Base-by-base conservation (phyloP, 1,284 basidiomycete genomes). In the Salmacisia buchloeana region DNA sequence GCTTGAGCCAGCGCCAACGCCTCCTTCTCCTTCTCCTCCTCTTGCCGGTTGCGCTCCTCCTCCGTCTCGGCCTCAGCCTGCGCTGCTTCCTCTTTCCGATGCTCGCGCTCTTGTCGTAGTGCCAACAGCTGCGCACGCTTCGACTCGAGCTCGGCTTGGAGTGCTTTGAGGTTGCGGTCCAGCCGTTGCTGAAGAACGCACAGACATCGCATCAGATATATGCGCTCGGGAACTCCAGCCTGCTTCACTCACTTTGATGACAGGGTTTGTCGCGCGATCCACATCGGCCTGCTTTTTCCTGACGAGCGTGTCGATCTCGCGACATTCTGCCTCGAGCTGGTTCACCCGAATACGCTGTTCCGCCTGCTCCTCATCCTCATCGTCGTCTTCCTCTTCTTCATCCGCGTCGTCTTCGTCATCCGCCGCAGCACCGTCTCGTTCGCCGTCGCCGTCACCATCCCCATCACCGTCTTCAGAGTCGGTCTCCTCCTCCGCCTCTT, bases 401-500 rank as follows among this genome's bases (percentile, higher is more conserved):
- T 92, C 80, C 79, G 89, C 58, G 85, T 89, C 54, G 91, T 91
- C 15, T 88, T 90, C 4, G 83, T 92, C 63, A 86, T 94, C 70
- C 91, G 91, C 27, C 86, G 36, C 58, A 9, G 59, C 73, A 21
- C 62, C 70, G 4, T 59, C 69, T 23, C 58, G 15, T 4, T 35
- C 7, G 25, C 12, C 52, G 4, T 7, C 27, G 1, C 13, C 60
- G 1, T 52, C 56, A 27, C 59, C 73, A 62, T 63, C 36, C 41
- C 67, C 60, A 27, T 77, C 71, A 49, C 78, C 62, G 25, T 54
- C 73, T 12, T 58, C 66, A 7, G 13, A 86, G 86, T 33, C 66
- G 87, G 61, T 86, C 87, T 31, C 83, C 67, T 74, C 75, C 83
- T 85, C 49, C 68, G 86, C 35, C 70, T 62, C 71, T 60, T 59